A percentile compares a stretch with the other conserved stretches of the same genome.
Evolutionary conservation across 2,329 filamentous ascomycete genomes (phyloP).

Genomic region (Scedosporium boydii): DNA sequence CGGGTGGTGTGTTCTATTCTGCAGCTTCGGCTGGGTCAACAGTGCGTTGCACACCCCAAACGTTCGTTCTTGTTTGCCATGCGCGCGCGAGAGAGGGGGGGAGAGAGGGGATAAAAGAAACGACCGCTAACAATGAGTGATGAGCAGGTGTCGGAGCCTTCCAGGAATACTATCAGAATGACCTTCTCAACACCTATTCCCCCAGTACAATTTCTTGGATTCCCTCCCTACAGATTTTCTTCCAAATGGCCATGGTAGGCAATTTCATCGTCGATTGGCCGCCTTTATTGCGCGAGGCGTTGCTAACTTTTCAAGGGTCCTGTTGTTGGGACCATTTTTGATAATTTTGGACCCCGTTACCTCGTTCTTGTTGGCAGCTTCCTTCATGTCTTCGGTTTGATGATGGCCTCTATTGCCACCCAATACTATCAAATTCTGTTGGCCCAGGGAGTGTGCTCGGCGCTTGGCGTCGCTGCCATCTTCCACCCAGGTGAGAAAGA

Average conservation of each 20-base stretch:
- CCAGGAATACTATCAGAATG: constrained; percentile 46
- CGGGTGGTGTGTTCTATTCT: constrained; percentile 29
- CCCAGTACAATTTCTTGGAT: constrained; percentile 54
- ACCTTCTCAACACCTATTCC: constrained; percentile 36
- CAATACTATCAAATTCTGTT: constrained; percentile 32
- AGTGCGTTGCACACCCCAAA: constrained; percentile 11
- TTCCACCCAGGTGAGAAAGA: constrained; percentile 19
- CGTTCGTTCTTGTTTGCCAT: too few species aligned
- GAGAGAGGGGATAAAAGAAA: too few species aligned
- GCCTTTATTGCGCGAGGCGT: not conserved
- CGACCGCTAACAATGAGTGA: constrained; percentile 2
- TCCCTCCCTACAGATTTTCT: constrained; percentile 43
- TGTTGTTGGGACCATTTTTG: constrained; percentile 52
- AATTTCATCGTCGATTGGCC: constrained; percentile 12
- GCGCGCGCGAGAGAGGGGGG: too few species aligned
- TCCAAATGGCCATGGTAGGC: constrained; percentile 38
- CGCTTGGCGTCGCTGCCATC: constrained; percentile 24
- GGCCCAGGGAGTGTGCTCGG: constrained; percentile 25
- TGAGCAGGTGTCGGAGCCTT: constrained; percentile 37
- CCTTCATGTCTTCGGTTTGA: constrained; percentile 50
- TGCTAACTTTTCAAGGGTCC: constrained; percentile 35
- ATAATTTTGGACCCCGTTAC: constrained; percentile 50
- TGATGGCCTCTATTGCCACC: constrained; percentile 48
- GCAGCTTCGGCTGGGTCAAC: constrained; percentile 29
- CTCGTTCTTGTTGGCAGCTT: constrained; percentile 43